Evolutionary conservation across 192 early-diverging fungal species (phyloP), one percentile per base, ranked within the genome.

Genomic region (Backusella tarrabulga): DNA sequence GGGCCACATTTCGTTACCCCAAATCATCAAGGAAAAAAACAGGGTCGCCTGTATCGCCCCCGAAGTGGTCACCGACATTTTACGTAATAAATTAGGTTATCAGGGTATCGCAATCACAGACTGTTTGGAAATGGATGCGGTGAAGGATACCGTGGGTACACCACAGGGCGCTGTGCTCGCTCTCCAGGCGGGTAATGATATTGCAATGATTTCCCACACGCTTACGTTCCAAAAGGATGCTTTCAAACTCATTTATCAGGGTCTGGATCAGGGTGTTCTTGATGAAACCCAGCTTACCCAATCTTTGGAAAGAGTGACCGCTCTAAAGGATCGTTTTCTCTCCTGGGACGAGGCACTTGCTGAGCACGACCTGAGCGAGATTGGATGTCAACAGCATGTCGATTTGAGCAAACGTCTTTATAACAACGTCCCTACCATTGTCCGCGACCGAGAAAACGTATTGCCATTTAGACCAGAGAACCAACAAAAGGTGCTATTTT

Each of bases 81-180:
- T 84, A 54, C 67, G 83, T 35, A 46, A 77, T n/a, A 32, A 56
- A 12, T 67, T 84, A 19, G 74, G 75, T 19, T 84, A 84, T 66
- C 32, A 76, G 21, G 83, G 83, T 23, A 32, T 84, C 7, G 75
- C 80, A 40, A 78, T 80, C n/a, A 84, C 83, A 0, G 83, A 84
- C 38, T 84, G 83, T 50, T 32, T 84, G 23, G 83, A 84, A 60
- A 84, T 84, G 83, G 79, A 84, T 26, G 83, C 83, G 6, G 77
- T 84, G 32, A 80, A 80, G 23, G 73, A 80, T 34, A 80, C 77
- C 6, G 72, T 75, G 17, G 83, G 83, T 23, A 63, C 70, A 14
- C 68, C 76, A 12, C 63, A 36, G n/a, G 83, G 79, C 19, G 72
- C 83, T 50, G 36, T 84, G 17, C 35, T 78, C 5, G 83, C 83